phyloP scores from a whole-genome alignment of 1,284 basidiomycete species.

The Puccinia horiana region DNA sequence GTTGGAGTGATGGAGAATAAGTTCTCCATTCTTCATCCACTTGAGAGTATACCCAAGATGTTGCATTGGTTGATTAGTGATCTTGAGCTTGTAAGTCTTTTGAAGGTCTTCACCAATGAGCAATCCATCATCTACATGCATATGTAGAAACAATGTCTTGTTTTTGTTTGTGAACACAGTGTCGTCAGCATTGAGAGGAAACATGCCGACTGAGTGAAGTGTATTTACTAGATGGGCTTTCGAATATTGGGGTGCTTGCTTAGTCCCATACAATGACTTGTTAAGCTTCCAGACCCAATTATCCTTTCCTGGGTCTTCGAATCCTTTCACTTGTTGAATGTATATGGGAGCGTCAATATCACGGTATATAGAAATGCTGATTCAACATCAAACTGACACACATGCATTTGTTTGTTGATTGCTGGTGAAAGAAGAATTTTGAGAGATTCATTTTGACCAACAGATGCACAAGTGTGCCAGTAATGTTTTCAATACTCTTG shows the following conservation, averaged over 20 bases:
- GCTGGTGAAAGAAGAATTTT: not conserved
- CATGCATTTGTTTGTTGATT: no score
- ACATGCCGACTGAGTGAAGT: not conserved
- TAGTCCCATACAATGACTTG: no score
- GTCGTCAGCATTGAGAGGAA: not conserved
- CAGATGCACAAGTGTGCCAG: no score
- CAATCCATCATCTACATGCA: not conserved
- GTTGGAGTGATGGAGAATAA: slow-evolving; percentile 6
- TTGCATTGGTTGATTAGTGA: not conserved
- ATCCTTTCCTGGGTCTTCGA: not conserved
- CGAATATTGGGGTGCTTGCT: no score
- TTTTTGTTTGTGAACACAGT: not conserved
- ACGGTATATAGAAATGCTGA: slow-evolving; percentile 5
- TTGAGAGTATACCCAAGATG: not conserved
- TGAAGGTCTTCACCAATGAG: not conserved
- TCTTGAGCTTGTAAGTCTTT: slow-evolving; percentile 6
- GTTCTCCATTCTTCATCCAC: no score
- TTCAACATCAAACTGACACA: no score
- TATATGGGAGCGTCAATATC: slow-evolving; percentile 4
- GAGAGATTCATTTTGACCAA: not conserved
- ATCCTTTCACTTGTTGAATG: not conserved
- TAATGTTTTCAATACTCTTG: no score
- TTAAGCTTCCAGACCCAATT: no score
- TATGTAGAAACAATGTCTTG: not conserved
- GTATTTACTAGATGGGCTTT: not conserved